phyloP scores from a whole-genome alignment of 768 basidiomycete species.

The Agrocybe pediades region DNA sequence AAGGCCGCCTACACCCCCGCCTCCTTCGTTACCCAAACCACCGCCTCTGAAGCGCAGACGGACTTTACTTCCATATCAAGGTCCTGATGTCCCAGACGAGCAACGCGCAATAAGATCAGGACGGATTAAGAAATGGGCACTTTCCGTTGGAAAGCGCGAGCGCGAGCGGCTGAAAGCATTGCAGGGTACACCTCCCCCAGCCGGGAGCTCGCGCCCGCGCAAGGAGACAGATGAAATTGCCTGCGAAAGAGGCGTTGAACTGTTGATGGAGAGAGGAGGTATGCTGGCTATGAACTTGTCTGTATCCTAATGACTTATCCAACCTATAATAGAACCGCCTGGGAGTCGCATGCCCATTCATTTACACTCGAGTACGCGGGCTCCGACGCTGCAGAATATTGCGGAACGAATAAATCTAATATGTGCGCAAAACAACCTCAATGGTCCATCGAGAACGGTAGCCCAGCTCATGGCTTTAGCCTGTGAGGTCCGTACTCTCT shows the following conservation, averaged over 20 bases:
- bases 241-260: conserved; percentile 65
- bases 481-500: conserved; percentile 59
- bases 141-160: conserved; percentile 73
- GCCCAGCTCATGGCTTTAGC: conserved; percentile 74
- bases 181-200: conserved; percentile 38
- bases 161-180: conserved; percentile 67
- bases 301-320: not conserved
- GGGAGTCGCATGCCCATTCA: conserved; percentile 74
- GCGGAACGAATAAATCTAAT: conserved; percentile 81
- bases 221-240: conserved; percentile 67
- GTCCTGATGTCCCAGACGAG: conserved; percentile 54
- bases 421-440: conserved; percentile 74
- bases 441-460: conserved; percentile 60
- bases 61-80: conserved; percentile 74
- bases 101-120: conserved; percentile 58
- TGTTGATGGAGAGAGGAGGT: conserved; percentile 71
- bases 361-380: conserved; percentile 72
- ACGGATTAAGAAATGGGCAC: conserved; percentile 73
- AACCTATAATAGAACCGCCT: conserved; percentile 54
- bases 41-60: conserved; percentile 69
- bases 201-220: conserved; percentile 46
- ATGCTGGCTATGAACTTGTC: conserved; percentile 16
- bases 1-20: conserved; percentile 66
- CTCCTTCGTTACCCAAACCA: conserved; percentile 60
- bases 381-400: conserved; percentile 75